Percentiles rank a stretch among this genome's conserved stretches.
phyloP scores from a whole-genome alignment of 805 yeast species.

The Wickerhamiella siamensis region DNA sequence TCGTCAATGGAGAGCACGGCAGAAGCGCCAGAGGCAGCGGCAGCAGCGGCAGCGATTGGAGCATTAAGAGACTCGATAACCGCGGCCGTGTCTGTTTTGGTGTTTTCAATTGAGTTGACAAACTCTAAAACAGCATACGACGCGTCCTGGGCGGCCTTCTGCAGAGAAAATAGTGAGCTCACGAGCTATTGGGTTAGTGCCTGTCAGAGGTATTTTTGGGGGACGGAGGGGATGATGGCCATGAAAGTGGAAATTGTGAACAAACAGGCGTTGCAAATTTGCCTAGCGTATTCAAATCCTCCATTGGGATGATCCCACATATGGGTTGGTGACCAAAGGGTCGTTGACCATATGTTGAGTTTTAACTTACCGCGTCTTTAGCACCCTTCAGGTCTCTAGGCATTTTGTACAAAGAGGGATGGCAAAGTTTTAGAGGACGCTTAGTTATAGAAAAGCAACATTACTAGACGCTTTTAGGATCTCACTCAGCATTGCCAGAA shows the following conservation, averaged over 20 bases:
- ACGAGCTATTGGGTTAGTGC: slow-evolving; percentile 40
- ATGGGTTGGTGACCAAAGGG: too few relatives aligned
- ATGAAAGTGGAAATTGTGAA: too few relatives aligned
- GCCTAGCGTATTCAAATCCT: too few relatives aligned
- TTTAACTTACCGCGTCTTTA: background rate
- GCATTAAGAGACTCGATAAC: background rate
- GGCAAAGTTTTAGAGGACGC: background rate
- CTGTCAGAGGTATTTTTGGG: too few relatives aligned
- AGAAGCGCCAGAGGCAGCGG: background rate
- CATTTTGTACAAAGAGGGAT: background rate
- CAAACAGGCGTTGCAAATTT: too few relatives aligned
- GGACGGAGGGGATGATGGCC: too few relatives aligned
- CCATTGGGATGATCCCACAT: too few relatives aligned
- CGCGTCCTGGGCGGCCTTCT: slow-evolving; percentile 77
- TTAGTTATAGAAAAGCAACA: background rate
- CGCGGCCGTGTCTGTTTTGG: background rate
- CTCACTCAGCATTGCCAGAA: background rate
- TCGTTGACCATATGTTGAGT: too few relatives aligned
- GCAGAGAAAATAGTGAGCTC: slow-evolving; percentile 64
- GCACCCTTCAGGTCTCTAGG: background rate
- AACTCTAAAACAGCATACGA: slow-evolving; percentile 68
- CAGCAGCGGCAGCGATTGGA: background rate
- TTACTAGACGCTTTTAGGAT: background rate
- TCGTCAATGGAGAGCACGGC: background rate
- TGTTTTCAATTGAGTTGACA: slow-evolving; percentile 6